A percentile compares a stretch with the other conserved stretches of the same genome.
These are phyloP conservation scores for Geranium incanum DNA, from an alignment of 441 rosid genomes.

Conservation along the genomic window DNA sequence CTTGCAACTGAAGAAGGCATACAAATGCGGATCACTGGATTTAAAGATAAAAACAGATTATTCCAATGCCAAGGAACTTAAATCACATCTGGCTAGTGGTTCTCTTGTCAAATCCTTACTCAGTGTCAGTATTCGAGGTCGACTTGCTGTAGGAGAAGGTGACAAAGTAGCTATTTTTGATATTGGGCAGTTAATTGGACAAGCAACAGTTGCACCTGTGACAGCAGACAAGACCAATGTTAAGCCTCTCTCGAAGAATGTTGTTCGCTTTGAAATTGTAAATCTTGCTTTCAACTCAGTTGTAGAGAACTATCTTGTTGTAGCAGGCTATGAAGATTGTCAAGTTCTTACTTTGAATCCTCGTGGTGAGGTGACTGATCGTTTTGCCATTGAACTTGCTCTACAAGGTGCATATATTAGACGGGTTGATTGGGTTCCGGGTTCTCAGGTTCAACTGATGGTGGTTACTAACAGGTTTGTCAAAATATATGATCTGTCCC, in stretches of 20 bases:
- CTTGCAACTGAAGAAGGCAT: slow-evolving; percentile 94
- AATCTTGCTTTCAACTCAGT: slow-evolving; percentile 78
- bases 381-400: slow-evolving; percentile 98
- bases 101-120: slow-evolving; percentile 96
- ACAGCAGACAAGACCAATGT: slow-evolving; percentile 96
- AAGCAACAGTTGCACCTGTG: slow-evolving; percentile 84
- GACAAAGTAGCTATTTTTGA: slow-evolving; percentile 99
- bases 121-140: slow-evolving; percentile 91
- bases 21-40: slow-evolving; percentile 96
- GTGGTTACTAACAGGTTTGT: slow-evolving; percentile 91
- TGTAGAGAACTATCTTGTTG: slow-evolving; percentile 96
- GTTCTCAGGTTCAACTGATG: slow-evolving; percentile 95
- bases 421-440: slow-evolving; percentile 93
- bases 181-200: slow-evolving; percentile 94
- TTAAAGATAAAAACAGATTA: slow-evolving; percentile 98
- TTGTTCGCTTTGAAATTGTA: slow-evolving; percentile 97
- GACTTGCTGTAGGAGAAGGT: slow-evolving; percentile 99
- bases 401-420: slow-evolving; percentile 93
- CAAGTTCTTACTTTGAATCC: slow-evolving; percentile 92
- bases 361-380: slow-evolving; percentile 97
- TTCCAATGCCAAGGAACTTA: slow-evolving; percentile 96
- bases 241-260: slow-evolving; percentile 96
- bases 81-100: slow-evolving; percentile 81
- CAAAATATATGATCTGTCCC: slow-evolving; percentile 95
- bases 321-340: slow-evolving; percentile 98